Evolutionary conservation across 129 eudicot genomes (phyloP).

Genomic region (Apium graveolens): DNA sequence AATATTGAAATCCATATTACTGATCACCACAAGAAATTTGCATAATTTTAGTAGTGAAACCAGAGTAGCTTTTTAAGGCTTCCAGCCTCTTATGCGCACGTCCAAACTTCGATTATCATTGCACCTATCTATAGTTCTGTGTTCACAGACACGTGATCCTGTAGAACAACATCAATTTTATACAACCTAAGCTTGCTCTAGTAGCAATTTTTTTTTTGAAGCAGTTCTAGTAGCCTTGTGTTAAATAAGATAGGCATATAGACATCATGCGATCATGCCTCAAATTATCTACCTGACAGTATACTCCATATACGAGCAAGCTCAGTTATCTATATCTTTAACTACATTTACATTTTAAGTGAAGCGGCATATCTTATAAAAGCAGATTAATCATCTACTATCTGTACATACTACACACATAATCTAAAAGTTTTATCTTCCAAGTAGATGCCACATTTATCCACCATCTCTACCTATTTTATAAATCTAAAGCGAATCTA

Average conservation of each 20-base stretch:
- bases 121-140: conserved; percentile 5
- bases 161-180: not conserved
- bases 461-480: not conserved
- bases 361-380: not conserved
- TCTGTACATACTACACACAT: not conserved
- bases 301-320: not conserved
- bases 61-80: not conserved
- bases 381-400: not conserved
- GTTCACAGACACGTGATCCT: not conserved
- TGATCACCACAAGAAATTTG: not conserved
- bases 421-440: not conserved
- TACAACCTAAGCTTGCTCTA: not conserved
- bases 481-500: not conserved
- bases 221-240: not conserved
- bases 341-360: not conserved
- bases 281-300: not conserved
- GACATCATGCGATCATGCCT: not conserved
- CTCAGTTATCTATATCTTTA: not conserved
- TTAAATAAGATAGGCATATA: not conserved
- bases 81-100: not conserved
- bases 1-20: not conserved
- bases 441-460: not conserved
- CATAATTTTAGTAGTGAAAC: not conserved
- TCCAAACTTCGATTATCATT: not conserved
- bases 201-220: not conserved